Evolutionary conservation across 805 yeast genomes (phyloP).

Genomic region (Tetrapisispora nanseiensis): DNA sequence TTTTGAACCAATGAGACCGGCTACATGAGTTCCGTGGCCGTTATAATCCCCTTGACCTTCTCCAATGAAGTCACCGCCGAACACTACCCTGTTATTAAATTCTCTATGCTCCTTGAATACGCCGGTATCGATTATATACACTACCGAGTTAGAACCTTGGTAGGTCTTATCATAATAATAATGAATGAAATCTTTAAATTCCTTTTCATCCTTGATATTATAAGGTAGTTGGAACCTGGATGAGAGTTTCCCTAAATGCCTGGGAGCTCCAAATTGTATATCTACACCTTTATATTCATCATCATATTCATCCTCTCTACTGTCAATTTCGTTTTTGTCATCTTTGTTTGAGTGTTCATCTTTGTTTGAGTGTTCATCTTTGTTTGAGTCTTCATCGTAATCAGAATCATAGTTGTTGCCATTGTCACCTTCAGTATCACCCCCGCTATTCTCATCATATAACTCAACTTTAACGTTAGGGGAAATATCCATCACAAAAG

Average conservation of each 20-base stretch:
- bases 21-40: conserved; percentile 92
- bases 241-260: conserved; percentile 57
- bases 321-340: background rate
- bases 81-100: conserved; percentile 48
- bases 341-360: background rate
- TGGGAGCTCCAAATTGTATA: conserved; percentile 40
- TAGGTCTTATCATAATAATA: conserved; percentile 39
- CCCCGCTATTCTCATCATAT: background rate
- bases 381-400: background rate
- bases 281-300: conserved; percentile 29
- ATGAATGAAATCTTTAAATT: conserved; percentile 23
- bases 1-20: conserved; percentile 72
- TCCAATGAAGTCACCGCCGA: conserved; percentile 52
- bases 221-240: conserved; percentile 33
- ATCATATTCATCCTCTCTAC: conserved; percentile 13
- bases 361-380: background rate
- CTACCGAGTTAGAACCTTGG: conserved; percentile 52
- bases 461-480: conserved; percentile 57
- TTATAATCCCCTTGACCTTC: conserved; percentile 54
- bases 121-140: conserved; percentile 82
- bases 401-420: conserved; percentile 22
- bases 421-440: background rate
- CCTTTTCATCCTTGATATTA: conserved; percentile 10
- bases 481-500: conserved; percentile 57
- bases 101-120: conserved; percentile 48